Base-by-base conservation (phyloP, 1,284 basidiomycete species). In the Kwoniella shivajii region DNA sequence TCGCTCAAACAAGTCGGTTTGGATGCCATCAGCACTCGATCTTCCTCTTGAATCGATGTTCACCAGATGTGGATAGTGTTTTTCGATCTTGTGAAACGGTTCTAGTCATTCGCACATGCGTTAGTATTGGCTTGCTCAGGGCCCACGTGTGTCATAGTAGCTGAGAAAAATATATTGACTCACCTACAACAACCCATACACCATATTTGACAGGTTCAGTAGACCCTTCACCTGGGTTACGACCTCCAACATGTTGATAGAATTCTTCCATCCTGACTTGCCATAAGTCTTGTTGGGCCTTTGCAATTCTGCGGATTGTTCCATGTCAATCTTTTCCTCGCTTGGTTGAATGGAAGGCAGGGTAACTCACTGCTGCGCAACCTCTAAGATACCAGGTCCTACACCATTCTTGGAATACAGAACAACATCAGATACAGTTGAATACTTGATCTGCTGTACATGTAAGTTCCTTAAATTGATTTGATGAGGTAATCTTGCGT, bases 361-460 rank as follows among this genome's bases (percentile, higher is more conserved):
- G n/a, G 59, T 54, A n/a, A 63, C 68, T 57, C 29, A 72, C 71
- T 65, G 64, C 49, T 74, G 68, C 3, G 88, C 85, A 14, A 84
- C 81, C 14, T 82, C 69, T 13, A 84, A 69, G 42, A 82, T 59
- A 4, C 72, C 75, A 11, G 66, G 58, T 9, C 64, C 63, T 4
- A 70, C 62, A 1, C 75, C 79, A 34, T 84, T 73, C 68, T 82
- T 82, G n/a, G 88, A 88, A 77, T 94, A 95, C 45, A 95, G 80
- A 59, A 94, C 85, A 60, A 96, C 85, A 73, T 96, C 92, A 46
- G 89, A 92, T 37, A 96, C 82, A 1, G 89, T 89, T 0, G 90
- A 87, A 71, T 92, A 93, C 66, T 94, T 91, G 67, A 84, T 83
- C 80, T 81, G 78, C 72, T 76, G 82, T 67, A 71, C 77, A 59